phyloP scores from a whole-genome alignment of 805 yeast genomes.

The Osmozyma mogii region DNA sequence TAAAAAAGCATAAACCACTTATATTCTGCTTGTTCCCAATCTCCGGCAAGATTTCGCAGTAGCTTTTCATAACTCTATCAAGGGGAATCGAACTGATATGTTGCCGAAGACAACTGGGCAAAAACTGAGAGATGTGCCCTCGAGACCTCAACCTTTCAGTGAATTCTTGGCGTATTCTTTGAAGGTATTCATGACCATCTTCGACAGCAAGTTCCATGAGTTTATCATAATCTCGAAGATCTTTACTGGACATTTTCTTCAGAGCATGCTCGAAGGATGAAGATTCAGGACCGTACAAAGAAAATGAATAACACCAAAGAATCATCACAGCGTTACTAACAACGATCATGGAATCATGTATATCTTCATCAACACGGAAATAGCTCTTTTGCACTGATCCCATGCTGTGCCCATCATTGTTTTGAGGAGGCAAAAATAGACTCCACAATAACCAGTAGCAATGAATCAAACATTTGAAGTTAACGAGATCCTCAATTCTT shows the following conservation, averaged over 20 bases:
- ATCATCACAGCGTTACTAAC: slow-evolving; percentile 35
- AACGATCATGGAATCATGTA: slow-evolving; percentile 35
- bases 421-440: slow-evolving; percentile 50
- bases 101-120: background rate
- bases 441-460: slow-evolving; percentile 57
- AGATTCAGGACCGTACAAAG: slow-evolving; percentile 40
- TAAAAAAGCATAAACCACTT: slow-evolving; percentile 46
- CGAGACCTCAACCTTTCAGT: slow-evolving; percentile 30
- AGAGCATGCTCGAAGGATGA: slow-evolving; percentile 18
- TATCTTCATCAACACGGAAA: slow-evolving; percentile 44
- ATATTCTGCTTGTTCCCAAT: slow-evolving; percentile 40
- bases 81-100: background rate
- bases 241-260: too few species aligned
- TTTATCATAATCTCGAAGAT: too few species aligned
- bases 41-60: slow-evolving; percentile 32
- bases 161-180: slow-evolving; percentile 40
- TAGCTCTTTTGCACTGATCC: too few species aligned
- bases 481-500: slow-evolving; percentile 23
- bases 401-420: slow-evolving; percentile 34
- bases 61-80: slow-evolving; percentile 12
- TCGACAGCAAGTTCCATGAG: slow-evolving; percentile 23
- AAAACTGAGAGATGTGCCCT: slow-evolving; percentile 31
- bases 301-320: slow-evolving; percentile 47
- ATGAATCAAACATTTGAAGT: slow-evolving; percentile 43
- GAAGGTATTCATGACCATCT: slow-evolving; percentile 42